Base-by-base conservation (phyloP, 2,329 filamentous ascomycete genomes). In the Cladosporium austrohemisphaericum region DNA sequence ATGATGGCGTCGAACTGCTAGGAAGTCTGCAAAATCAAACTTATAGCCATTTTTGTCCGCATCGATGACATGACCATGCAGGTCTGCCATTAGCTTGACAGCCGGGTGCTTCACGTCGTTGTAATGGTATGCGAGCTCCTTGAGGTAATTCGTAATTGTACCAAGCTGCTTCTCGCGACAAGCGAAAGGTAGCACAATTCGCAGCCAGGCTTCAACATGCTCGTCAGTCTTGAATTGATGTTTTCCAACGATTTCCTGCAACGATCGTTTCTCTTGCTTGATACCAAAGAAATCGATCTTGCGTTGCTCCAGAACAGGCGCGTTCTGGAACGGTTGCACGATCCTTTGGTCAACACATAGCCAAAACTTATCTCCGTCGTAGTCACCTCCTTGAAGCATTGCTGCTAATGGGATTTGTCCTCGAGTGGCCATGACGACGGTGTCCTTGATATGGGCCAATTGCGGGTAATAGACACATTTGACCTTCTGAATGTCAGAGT, bases 301-400 rank as follows among this genome's bases (percentile, higher is more conserved):
- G 45, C 79, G 73, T 0, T 68, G 68, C 64, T 48, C 1, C 60
- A 25, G 0, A 1, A 75, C 65, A 0, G 75, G 69, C 0, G 80
- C 79, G 51, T 86, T 89, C 4, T 60, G 56, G 56, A 92, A 92
- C n/a, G 81, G 80, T 4, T 71, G 57, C 0, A 88, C 84, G 3
- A 93, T 75, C 0, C 69, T 66, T 0, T 73, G 69, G 22, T 91
- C 85, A 84, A 85, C 92, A 59, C 84, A 88, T 0, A 88, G 68
- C 85, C 86, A 91, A 4, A 86, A 76, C 10, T 71, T 76, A 54
- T 93, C 88, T 0, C 88, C 88, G 56, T 92, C 87, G 54, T 90
- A 92, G 59, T 92, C 88, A 0, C 88, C 88, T 0, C 88, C 88
- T 1, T 86, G 88, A 0, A 92, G 71, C 58, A 84, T 83, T 7